Conservation (phyloP, 768 basidiomycete genomes). For the Serendipita indica region DNA sequence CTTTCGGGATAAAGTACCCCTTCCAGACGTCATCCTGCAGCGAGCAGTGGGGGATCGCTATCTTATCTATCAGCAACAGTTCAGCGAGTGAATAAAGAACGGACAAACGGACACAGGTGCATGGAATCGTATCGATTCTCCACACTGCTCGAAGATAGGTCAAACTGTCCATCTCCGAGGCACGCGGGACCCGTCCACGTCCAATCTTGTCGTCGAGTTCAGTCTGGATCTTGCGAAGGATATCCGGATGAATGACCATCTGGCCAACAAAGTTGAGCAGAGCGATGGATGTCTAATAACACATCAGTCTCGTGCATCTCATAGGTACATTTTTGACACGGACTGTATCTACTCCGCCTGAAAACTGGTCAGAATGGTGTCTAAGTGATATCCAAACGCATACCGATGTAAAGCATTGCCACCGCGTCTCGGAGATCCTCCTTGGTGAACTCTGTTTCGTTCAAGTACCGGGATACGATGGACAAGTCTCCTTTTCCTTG, state of each 20-base stretch:
- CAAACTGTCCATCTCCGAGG: conserved; percentile 30
- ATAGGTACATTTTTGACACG: not conserved
- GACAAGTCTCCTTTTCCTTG: conserved; percentile 30
- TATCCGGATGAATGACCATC: conserved; percentile 27
- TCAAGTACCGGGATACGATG: conserved; percentile 30
- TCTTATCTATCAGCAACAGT: conserved; percentile 15
- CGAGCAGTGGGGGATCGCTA: conserved; percentile 19
- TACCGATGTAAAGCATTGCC: conserved; percentile 12
- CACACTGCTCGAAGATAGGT: conserved; percentile 36
- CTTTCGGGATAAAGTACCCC: conserved; percentile 13
- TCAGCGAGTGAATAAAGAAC: not conserved
- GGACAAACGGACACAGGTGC: conserved; percentile 27
- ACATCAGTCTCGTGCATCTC: not conserved
- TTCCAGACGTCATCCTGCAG: conserved; percentile 5
- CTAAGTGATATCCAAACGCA: not conserved
- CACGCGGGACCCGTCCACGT: conserved; percentile 25
- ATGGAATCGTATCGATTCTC: conserved; percentile 37
- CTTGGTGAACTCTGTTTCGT: conserved; percentile 15
- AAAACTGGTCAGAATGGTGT: not conserved
- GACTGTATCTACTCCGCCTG: conserved; percentile 15
- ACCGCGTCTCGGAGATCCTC: conserved; percentile 11
- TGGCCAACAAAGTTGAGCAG: conserved; percentile 31
- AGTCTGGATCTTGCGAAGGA: conserved; percentile 36
- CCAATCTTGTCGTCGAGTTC: conserved; percentile 36
- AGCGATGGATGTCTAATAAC: not conserved